Evolutionary conservation across 1,284 basidiomycete genomes (phyloP), one percentile per base, ranked within the genome.

Genomic region (Ustilago trichophora): DNA sequence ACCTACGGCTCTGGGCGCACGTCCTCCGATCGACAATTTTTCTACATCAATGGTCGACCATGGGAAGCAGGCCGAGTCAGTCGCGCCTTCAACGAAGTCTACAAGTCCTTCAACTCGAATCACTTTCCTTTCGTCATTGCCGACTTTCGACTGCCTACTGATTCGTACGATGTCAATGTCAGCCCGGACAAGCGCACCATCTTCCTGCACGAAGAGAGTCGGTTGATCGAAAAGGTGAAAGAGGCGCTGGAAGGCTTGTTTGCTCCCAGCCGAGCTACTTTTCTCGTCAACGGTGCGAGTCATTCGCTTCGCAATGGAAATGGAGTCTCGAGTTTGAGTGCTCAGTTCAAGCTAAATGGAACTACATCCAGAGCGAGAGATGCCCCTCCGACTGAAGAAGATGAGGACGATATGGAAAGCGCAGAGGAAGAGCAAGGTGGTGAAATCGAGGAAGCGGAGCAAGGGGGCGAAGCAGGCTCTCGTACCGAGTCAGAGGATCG

Each of bases 121-220:
- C 57, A 67, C 49, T 56, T 56, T 0, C 93, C 95, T 0, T 88
- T 95, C 62, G 84, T 95, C 33, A 82, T 97, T 7, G 91, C 91
- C 1, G 89, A 97, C 81, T 89, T 98, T 67, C 83, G 87, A 19
- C 81, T 97, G 6, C 91, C 91, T 0, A 88, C 88, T 25, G 92
- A 90, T 60, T 85, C 88, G 1, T 93, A 91, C 75, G 96, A 99
- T 78, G 89, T 98, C 79, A 99, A 98, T 74, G 91, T 98, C 62
- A 93, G 89, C 70, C 95, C 96, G 0, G 96, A 98, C 83, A 99
- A 98, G 80, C 87, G 96, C 6, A 96, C 92, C 0, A 90, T 99
- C 31, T 89, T 97, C 50, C 81, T 98, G 10, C 93, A 98, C 77
- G 89, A 89, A 79, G 96, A 99, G 80, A 85, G 85, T 5, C 90